Conservation (phyloP, 345 rosid genomes). For the Eucalyptus erythrocorys region DNA sequence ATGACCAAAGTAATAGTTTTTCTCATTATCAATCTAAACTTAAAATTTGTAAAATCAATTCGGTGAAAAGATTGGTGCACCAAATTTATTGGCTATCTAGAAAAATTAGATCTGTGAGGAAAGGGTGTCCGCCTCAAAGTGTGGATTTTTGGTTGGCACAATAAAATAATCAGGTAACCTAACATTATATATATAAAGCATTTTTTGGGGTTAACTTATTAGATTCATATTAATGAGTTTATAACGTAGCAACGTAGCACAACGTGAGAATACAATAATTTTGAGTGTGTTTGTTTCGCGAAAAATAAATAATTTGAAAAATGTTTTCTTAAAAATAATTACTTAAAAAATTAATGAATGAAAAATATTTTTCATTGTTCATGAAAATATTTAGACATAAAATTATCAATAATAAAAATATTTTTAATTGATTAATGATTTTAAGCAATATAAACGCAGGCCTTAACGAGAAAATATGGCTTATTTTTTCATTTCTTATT, state of each 20-base stretch:
- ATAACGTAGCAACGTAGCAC: fast-evolving
- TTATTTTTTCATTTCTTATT: not conserved
- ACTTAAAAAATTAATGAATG: no score
- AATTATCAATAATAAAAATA: no score
- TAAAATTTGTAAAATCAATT: not conserved
- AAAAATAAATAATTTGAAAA: no score
- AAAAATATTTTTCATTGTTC: no score
- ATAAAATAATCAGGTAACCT: fast-evolving
- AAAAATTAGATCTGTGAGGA: not conserved
- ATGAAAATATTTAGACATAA: no score
- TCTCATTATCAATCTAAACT: not conserved
- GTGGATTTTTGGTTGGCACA: fast-evolving
- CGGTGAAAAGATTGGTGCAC: not conserved
- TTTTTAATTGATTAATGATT: no score
- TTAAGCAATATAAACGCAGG: not conserved
- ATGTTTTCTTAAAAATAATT: no score
- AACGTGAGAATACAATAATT: not conserved
- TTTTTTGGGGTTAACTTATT: not conserved
- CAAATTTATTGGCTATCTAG: not conserved
- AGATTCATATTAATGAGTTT: not conserved
- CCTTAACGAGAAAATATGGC: not conserved
- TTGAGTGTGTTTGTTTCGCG: fast-evolving
- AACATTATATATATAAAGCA: no score
- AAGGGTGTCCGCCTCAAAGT: fast-evolving
- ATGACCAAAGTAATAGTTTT: not conserved